phyloP scores from a whole-genome alignment of 2,329 filamentous ascomycete species.

The Arachnopeziza araneosa region DNA sequence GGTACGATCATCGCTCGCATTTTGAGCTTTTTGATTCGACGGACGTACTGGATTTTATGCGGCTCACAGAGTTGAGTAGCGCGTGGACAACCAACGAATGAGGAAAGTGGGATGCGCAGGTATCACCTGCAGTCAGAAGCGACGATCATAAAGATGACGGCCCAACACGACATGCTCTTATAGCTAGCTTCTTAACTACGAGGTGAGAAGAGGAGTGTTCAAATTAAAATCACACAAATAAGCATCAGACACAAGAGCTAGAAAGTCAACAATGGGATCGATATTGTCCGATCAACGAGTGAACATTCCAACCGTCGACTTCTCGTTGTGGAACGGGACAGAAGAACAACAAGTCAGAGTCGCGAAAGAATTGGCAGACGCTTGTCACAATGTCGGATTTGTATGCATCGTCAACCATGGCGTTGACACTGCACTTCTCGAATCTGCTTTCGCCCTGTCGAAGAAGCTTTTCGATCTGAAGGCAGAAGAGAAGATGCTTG shows the following conservation, averaged over 20 bases:
- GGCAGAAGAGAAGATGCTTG: slow-evolving; percentile 41
- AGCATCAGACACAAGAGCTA: neutral
- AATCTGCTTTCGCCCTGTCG: slow-evolving; percentile 40
- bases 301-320: slow-evolving; percentile 23
- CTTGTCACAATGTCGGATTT: slow-evolving; percentile 41
- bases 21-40: neutral
- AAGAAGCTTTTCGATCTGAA: slow-evolving; percentile 40
- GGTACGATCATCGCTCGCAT: neutral
- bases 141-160: neutral
- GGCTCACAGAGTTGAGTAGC: neutral
- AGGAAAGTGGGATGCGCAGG: neutral
- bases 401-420: slow-evolving; percentile 44
- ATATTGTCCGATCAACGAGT: neutral
- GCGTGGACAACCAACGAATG: neutral
- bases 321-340: slow-evolving; percentile 12
- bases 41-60: neutral
- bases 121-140: neutral
- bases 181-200: neutral
- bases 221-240: neutral
- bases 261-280: slow-evolving; percentile 8
- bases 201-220: neutral
- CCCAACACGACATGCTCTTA: neutral
- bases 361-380: slow-evolving; percentile 36
- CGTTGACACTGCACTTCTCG: slow-evolving; percentile 34
- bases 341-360: slow-evolving; percentile 27